These are phyloP conservation scores for Pseudovirgaria hyperparasitica DNA, from an alignment of 2,329 filamentous ascomycete genomes.

Conservation along the genomic window DNA sequence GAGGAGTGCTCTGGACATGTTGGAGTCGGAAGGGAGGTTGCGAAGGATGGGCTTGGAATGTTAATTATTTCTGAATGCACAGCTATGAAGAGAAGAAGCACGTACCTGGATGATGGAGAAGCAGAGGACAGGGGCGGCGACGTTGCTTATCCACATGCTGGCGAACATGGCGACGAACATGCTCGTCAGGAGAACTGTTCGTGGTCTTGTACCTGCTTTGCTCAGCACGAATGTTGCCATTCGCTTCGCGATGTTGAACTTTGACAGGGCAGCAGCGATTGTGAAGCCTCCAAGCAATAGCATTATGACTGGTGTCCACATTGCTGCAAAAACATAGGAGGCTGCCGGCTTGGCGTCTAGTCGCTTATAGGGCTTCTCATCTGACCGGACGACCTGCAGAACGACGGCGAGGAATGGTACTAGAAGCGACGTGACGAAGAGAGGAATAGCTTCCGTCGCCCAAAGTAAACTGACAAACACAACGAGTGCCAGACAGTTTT, in stretches of 20 bases:
- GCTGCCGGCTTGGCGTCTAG: slow-evolving; percentile 73
- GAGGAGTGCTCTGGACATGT: slow-evolving; percentile 90
- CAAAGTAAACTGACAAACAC: slow-evolving; percentile 88
- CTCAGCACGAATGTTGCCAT: slow-evolving; percentile 93
- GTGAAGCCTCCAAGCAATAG: slow-evolving; percentile 91
- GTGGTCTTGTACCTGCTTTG: slow-evolving; percentile 84
- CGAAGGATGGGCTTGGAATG: slow-evolving; percentile 75
- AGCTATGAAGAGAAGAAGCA: not conserved
- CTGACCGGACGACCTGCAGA: slow-evolving; percentile 69
- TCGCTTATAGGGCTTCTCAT: slow-evolving; percentile 55
- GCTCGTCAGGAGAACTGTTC: slow-evolving; percentile 84
- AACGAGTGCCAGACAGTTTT: slow-evolving; percentile 89
- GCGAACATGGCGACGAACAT: slow-evolving; percentile 98
- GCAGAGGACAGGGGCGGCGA: slow-evolving; percentile 90
- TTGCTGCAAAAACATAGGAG: slow-evolving; percentile 75
- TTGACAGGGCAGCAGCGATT: slow-evolving; percentile 85
- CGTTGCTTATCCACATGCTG: slow-evolving; percentile 98
- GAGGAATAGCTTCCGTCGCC: slow-evolving; percentile 95
- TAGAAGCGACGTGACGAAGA: slow-evolving; percentile 89
- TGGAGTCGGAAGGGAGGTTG: slow-evolving; percentile 77
- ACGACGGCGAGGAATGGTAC: slow-evolving; percentile 90
- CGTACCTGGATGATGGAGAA: slow-evolving; percentile 90
- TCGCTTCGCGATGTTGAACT: slow-evolving; percentile 95
- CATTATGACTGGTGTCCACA: slow-evolving; percentile 99
- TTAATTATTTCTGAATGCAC: not conserved